Conservation (phyloP, 108 stramenopile genomes). For the Skeletonema costatum region DNA sequence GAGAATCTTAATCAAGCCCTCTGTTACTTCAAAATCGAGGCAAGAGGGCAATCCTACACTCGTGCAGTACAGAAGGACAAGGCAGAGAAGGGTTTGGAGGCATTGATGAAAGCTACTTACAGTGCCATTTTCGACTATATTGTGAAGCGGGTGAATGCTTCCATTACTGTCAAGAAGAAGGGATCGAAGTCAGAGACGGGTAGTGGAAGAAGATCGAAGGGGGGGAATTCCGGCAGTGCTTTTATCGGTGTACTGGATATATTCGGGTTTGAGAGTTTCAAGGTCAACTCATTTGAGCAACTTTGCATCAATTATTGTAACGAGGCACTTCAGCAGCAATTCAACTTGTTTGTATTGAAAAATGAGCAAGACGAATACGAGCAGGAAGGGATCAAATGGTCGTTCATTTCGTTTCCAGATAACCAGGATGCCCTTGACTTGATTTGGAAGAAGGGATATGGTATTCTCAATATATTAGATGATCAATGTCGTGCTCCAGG, state of each 20-base stretch:
- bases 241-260: conserved; percentile 96
- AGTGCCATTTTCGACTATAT: conserved; percentile 84
- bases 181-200: background rate
- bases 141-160: conserved; percentile 78
- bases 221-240: conserved; percentile 32
- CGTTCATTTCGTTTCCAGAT: conserved; percentile 75
- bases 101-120: conserved; percentile 94
- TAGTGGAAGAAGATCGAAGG: conserved; percentile 3
- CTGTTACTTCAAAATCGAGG: conserved; percentile 75
- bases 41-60: conserved; percentile 69
- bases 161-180: conserved; percentile 45
- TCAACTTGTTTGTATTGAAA: conserved; percentile 58
- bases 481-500: conserved; percentile 64
- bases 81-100: conserved; percentile 90
- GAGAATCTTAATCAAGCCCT: conserved; percentile 56
- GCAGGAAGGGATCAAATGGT: conserved; percentile 60
- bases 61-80: conserved; percentile 65
- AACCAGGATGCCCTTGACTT: conserved; percentile 85
- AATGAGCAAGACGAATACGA: conserved; percentile 71
- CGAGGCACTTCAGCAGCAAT: conserved; percentile 84
- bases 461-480: conserved; percentile 60
- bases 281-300: conserved; percentile 84
- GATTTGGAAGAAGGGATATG: conserved; percentile 77
- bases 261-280: conserved; percentile 97
- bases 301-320: conserved; percentile 90